phyloP scores from a whole-genome alignment of 805 yeast genomes.

The Tetrapisispora pingtungensis region DNA sequence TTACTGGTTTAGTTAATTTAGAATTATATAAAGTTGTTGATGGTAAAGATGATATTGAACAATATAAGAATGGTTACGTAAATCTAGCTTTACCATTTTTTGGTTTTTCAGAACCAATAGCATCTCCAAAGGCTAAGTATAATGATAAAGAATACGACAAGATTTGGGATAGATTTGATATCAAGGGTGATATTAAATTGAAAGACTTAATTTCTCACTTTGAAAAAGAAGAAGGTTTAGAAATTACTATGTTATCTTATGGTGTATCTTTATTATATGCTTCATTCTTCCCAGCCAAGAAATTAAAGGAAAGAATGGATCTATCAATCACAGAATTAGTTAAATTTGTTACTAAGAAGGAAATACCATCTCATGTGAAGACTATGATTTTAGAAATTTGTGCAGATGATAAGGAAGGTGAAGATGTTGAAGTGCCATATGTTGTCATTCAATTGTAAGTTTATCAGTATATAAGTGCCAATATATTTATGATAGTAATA shows the following conservation, averaged over 20 bases:
- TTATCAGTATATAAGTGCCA: too few species aligned
- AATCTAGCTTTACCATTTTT: slow-evolving; percentile 91
- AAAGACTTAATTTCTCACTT: slow-evolving; percentile 66
- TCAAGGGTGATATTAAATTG: slow-evolving; percentile 67
- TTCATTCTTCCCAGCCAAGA: slow-evolving; percentile 86
- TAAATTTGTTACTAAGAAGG: slow-evolving; percentile 77
- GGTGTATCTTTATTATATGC: slow-evolving; percentile 88
- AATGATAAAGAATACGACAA: slow-evolving; percentile 70
- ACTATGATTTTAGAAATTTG: slow-evolving; percentile 82
- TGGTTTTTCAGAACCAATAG: slow-evolving; percentile 94
- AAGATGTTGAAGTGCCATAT: slow-evolving; percentile 92
- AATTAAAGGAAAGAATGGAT: slow-evolving; percentile 64
- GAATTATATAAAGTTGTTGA: slow-evolving; percentile 88
- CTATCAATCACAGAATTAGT: slow-evolving; percentile 66
- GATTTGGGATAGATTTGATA: slow-evolving; percentile 92
- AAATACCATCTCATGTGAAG: slow-evolving; percentile 60
- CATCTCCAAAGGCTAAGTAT: slow-evolving; percentile 72
- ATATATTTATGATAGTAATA: too few species aligned
- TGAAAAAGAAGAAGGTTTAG: slow-evolving; percentile 72
- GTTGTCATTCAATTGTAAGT: slow-evolving; percentile 51
- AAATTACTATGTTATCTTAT: slow-evolving; percentile 82
- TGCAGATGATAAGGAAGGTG: slow-evolving; percentile 85
- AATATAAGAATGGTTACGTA: slow-evolving; percentile 85
- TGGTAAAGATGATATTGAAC: slow-evolving; percentile 62
- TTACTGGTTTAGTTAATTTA: slow-evolving; percentile 86